These are phyloP conservation scores for Triticum aestivum DNA, from an alignment of 176 grass and related monocot species.

Conservation along the genomic window DNA sequence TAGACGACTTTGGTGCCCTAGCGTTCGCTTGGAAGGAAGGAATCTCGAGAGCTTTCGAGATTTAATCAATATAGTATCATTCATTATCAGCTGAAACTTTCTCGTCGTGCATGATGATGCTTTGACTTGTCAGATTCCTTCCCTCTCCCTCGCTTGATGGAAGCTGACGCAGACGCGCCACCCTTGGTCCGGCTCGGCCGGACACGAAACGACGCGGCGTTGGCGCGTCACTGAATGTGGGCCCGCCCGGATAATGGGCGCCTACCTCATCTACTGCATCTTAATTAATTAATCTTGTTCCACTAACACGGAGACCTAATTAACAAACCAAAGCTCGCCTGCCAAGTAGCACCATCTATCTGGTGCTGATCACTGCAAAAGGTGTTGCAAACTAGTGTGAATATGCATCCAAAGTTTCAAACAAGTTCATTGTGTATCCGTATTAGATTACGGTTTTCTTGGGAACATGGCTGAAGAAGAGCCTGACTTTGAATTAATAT, in stretches of 20 bases:
- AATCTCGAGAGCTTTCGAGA: neutral
- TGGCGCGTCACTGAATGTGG: neutral
- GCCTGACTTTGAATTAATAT: too few relatives aligned
- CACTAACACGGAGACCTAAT: neutral
- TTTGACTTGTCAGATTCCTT: neutral
- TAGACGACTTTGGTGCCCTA: neutral
- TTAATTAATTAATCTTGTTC: neutral
- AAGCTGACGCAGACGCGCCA: neutral
- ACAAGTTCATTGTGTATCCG: too few relatives aligned
- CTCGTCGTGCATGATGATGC: neutral
- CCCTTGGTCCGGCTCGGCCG: neutral
- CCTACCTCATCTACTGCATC: neutral
- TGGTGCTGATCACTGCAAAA: neutral
- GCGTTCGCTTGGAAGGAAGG: neutral
- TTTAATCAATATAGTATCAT: neutral
- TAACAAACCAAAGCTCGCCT: neutral
- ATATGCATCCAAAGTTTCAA: neutral
- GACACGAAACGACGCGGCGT: neutral
- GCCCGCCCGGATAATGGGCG: neutral
- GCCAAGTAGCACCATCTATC: neutral
- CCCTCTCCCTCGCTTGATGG: neutral
- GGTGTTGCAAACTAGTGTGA: neutral
- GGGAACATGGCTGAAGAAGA: too few relatives aligned
- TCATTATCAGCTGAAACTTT: neutral
- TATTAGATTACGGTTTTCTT: too few relatives aligned